Evolutionary conservation across 768 basidiomycete genomes (phyloP).

Genomic region (Rhizopogon vinicolor): DNA sequence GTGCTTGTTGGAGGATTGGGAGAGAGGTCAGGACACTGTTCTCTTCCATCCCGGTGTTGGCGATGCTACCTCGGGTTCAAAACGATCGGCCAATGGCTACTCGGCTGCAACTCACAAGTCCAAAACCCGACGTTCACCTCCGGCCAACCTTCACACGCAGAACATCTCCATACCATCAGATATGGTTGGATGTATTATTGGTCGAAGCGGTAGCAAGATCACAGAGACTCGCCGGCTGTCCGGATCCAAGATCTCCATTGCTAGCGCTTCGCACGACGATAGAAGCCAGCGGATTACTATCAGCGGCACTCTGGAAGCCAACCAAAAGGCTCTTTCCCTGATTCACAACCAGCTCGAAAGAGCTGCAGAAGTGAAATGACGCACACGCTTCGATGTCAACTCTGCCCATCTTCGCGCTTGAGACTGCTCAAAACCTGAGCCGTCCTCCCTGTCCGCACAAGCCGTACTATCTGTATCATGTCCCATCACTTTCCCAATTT

Average conservation of each 20-base stretch:
- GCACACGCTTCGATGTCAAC: neutral
- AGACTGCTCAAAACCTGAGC: conserved; percentile 8
- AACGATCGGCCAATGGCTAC: conserved; percentile 50
- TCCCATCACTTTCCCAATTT: conserved; percentile 11
- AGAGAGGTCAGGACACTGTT: conserved; percentile 89
- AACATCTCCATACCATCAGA: conserved; percentile 99
- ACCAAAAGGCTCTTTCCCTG: conserved; percentile 67
- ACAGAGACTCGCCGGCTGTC: conserved; percentile 98
- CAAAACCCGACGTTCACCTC: conserved; percentile 41
- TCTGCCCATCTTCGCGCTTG: neutral
- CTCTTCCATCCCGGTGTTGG: conserved; percentile 92
- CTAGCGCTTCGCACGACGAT: conserved; percentile 98
- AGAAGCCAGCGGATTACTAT: conserved; percentile 99
- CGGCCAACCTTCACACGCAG: conserved; percentile 89
- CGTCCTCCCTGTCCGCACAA: neutral
- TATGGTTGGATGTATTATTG: conserved; percentile 98
- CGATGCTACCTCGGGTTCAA: conserved; percentile 55
- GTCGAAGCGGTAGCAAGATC: conserved; percentile 95
- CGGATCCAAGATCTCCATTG: conserved; percentile 97
- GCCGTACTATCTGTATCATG: conserved; percentile 16
- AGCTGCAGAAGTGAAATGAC: conserved; percentile 44
- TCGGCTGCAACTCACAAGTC: conserved; percentile 52
- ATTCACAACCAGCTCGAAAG: conserved; percentile 95
- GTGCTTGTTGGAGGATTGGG: conserved; percentile 95
- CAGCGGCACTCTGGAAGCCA: conserved; percentile 91